phyloP scores from a whole-genome alignment of 306 rosid species.

The Ormosia emarginata region DNA sequence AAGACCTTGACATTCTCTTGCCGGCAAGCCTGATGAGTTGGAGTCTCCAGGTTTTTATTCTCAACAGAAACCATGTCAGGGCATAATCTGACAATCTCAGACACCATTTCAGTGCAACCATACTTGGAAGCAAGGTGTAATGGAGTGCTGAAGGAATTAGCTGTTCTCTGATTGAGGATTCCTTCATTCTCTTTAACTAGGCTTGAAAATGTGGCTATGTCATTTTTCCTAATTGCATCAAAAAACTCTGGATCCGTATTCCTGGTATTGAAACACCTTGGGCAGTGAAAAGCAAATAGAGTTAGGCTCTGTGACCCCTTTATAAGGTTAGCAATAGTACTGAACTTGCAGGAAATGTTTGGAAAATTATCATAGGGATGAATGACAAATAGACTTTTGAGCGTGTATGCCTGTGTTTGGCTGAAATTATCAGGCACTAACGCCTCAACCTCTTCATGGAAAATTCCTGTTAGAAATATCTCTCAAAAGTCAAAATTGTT shows the following conservation, averaged over 20 bases:
- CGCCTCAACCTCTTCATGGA: conserved; percentile 5
- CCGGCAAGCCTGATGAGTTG: conserved; percentile 58
- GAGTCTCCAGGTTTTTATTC: conserved; percentile 55
- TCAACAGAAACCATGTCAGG: conserved; percentile 59
- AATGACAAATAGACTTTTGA: not conserved
- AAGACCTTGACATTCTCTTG: conserved; percentile 37
- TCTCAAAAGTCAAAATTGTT: not conserved
- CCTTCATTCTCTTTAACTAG: conserved; percentile 39
- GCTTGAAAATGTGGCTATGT: conserved; percentile 28
- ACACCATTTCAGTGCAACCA: conserved; percentile 46
- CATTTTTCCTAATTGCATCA: conserved; percentile 42
- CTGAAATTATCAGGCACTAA: not conserved
- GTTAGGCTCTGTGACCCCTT: not conserved
- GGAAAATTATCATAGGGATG: not conserved
- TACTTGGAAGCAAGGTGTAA: conserved; percentile 62
- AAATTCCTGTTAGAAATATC: not conserved
- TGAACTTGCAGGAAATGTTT: not conserved
- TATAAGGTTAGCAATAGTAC: not conserved
- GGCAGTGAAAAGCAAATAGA: not conserved
- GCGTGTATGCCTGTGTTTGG: not conserved
- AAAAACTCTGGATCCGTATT: conserved; percentile 49
- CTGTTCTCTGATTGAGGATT: conserved; percentile 46
- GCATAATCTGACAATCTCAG: conserved; percentile 41
- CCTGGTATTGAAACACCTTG: not conserved
- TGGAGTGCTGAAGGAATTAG: conserved; percentile 42